Base-by-base conservation (phyloP, 768 basidiomycete species). In the Strobilomyces dryophilus region DNA sequence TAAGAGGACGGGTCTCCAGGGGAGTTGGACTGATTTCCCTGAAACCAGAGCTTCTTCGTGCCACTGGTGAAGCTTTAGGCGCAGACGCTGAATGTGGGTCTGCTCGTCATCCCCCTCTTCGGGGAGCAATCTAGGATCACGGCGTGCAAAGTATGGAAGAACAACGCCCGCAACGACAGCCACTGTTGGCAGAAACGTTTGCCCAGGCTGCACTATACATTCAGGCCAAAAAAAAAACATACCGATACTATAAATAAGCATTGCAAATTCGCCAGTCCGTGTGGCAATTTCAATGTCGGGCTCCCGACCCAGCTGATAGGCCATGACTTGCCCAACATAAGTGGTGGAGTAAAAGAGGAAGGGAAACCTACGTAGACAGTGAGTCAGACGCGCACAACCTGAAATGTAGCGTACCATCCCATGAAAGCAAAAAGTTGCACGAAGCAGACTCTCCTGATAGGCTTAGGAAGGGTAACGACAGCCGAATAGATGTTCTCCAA, bases 391-490 rank as follows among this genome's bases (percentile, higher is more conserved):
- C 43, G 41, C 40, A 41, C 24, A 40, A 50, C 20, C 35, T 26
- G 17, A 45, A 42, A 41, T 12, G 1, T 11, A 21, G 72, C 82
- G 27, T 61, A 87, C 91, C 95, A 98, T 59, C 92, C 93, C 92
- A 95, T 95, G 67, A 95, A 98, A 2, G 95, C 94, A 66, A 92
- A 95, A 17, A 98, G 71, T 64, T 98, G 95, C 4, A 97, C 94
- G 63, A 87, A 84, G 67, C 95, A 98, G 11, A 98, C 95, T 26
- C 90, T 81, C 46, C 84, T 82, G 41, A 98, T 85, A 12, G 92
- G 87, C 57, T 80, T 83, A 0, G 95, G 95, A 42, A 98, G 79
- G 45, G 83, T 84, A 40, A 80, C 64, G 10, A 92, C 74, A 5
- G 94, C 87, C 29, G 67, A 75, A 58, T 81, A 80, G 40, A 98